Evolutionary conservation across 108 stramenopile genomes (phyloP).

Genomic region (Conticribra weissflogii): DNA sequence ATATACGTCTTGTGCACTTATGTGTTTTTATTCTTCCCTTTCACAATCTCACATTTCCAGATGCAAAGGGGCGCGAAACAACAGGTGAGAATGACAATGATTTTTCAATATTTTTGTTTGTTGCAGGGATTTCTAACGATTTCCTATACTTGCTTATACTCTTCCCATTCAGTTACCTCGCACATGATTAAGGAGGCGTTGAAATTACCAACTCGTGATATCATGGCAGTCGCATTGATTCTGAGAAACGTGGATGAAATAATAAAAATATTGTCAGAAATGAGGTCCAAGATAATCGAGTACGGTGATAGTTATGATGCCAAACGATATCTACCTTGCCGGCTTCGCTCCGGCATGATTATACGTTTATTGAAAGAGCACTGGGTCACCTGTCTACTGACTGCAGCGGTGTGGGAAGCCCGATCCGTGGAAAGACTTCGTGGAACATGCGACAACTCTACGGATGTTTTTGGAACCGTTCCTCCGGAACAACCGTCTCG

Average conservation of each 20-base stretch:
- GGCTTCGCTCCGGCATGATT: constrained; percentile 71
- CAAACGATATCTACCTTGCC: constrained; percentile 24
- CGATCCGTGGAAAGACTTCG: constrained; percentile 34
- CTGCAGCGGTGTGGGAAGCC: constrained; percentile 59
- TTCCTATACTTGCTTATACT: too few relatives aligned
- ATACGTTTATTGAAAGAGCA: constrained; percentile 68
- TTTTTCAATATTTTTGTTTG: too few relatives aligned
- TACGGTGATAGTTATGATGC: too few relatives aligned
- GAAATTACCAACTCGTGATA: constrained; percentile 79
- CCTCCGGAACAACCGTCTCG: constrained; percentile 34
- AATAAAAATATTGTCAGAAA: constrained; percentile 49
- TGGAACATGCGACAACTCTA: neutral
- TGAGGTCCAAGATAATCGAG: constrained; percentile 24
- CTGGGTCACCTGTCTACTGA: constrained; percentile 74
- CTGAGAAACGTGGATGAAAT: constrained; percentile 65
- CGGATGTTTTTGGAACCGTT: neutral
- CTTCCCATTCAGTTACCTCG: constrained; percentile 57
- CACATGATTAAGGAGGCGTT: constrained; percentile 82
- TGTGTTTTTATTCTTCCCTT: constrained; percentile 73
- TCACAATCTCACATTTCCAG: constrained; percentile 58
- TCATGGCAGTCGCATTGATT: constrained; percentile 50
- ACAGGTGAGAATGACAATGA: too few relatives aligned
- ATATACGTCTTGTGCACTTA: constrained; percentile 65
- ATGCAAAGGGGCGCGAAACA: constrained; percentile 55
- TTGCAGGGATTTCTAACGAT: too few relatives aligned